Conservation (phyloP, 1,284 basidiomycete species). For the Anthracocystis panici-leucophaei region DNA sequence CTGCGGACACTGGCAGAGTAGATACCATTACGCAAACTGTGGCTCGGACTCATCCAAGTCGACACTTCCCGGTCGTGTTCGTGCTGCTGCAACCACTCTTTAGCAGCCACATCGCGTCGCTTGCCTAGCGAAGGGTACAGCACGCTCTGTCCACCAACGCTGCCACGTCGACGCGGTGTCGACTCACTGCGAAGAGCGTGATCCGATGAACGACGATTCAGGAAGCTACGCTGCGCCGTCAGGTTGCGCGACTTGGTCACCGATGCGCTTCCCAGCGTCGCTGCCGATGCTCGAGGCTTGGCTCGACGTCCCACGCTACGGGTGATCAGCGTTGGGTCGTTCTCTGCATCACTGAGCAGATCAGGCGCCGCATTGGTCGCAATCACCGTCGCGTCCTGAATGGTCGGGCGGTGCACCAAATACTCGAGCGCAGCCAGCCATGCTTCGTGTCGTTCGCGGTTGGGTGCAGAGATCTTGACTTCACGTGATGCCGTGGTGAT, state of each 20-base stretch:
- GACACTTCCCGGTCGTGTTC: slow-evolving; percentile 50
- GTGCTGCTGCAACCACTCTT: slow-evolving; percentile 77
- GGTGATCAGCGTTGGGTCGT: slow-evolving; percentile 30
- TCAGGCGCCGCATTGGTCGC: slow-evolving; percentile 40
- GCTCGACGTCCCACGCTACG: slow-evolving; percentile 30
- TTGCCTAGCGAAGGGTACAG: slow-evolving; percentile 75
- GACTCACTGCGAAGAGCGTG: slow-evolving; percentile 67
- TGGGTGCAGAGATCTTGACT: slow-evolving; percentile 96
- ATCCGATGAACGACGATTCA: slow-evolving; percentile 64
- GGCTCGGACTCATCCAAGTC: slow-evolving; percentile 39
- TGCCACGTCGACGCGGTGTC: slow-evolving; percentile 79
- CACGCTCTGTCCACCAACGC: slow-evolving; percentile 73
- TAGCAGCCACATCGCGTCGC: slow-evolving; percentile 86
- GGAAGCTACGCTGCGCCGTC: slow-evolving; percentile 65
- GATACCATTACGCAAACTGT: slow-evolving; percentile 27
- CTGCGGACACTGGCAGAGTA: slow-evolving; percentile 39
- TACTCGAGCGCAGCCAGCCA: slow-evolving; percentile 79
- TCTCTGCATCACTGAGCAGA: slow-evolving; percentile 39
- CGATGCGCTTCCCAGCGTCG: slow-evolving; percentile 36
- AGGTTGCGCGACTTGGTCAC: slow-evolving; percentile 44
- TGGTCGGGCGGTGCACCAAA: slow-evolving; percentile 53
- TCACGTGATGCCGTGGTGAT: slow-evolving; percentile 92
- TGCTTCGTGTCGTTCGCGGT: slow-evolving; percentile 92
- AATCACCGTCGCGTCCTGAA: slow-evolving; percentile 48
- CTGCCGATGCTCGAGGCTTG: slow-evolving; percentile 35